Evolutionary conservation across 192 early-diverging fungal species (phyloP), one percentile per base, ranked within the genome.

Genomic region (Diversispora eburnea): DNA sequence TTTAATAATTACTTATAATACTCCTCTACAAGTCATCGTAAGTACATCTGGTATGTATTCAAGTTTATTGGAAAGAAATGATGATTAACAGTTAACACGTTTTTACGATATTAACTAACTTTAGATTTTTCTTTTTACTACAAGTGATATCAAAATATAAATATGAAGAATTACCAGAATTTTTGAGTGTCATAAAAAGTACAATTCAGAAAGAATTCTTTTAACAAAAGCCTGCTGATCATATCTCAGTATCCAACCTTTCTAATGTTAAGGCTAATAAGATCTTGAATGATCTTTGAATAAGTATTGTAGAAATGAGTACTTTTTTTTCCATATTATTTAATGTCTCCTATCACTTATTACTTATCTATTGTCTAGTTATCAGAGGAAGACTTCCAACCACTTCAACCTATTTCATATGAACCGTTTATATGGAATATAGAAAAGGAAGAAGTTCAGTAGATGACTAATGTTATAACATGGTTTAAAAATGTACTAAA

Each of bases 351-450:
- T 8, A 69, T 55, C 20, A 69, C 8, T 25, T 20, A 65, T 46
- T 6, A 55, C 49, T 69, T 69, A 41, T 69, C 9, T 55, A 51
- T 69, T 42, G 54, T 68, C n/a, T 49, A 68, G 67, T 3, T 69
- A 41, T 41, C 3, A 54, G 13, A 33, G 33, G 8, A 69, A 39
- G 67, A 55, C 51, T 69, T 69, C 67, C 10, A 69, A 55, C n/a
- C 48, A 69, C 39, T 69, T 69, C 3, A 42, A 15, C 52, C 22
- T 1, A 47, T 69, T 10, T 42, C 52, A 55, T 69, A 43, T 33
- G 13, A 3, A 54, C 33, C 25, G 8, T 69, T 42, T 15, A 8
- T 10, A 39, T 52, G 67, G 10, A 0, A 56, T 56, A 8, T 17
- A 20, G 52, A 56, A 22, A 56, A 19, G n/a, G 39, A n/a, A 13